A percentile compares a stretch with the other conserved stretches of the same genome.
These are phyloP conservation scores for Saccharomycopsis schoenii DNA, from an alignment of 805 yeast species.

Conservation along the genomic window DNA sequence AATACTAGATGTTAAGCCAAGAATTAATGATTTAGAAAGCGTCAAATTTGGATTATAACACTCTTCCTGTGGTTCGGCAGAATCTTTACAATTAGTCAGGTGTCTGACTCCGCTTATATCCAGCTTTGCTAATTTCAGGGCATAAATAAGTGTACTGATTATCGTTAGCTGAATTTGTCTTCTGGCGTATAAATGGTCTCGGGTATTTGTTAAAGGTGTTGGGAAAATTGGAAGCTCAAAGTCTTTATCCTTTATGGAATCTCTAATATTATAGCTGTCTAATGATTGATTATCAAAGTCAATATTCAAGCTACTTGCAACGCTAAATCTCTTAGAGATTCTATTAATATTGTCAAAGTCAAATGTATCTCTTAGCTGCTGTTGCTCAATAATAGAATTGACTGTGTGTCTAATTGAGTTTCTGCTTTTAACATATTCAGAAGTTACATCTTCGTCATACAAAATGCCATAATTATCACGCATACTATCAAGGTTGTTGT, in stretches of 20 bases:
- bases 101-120: not conserved
- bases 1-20: conserved; percentile 5
- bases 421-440: not conserved
- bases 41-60: not conserved
- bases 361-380: not conserved
- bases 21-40: not conserved
- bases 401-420: conserved; percentile 1
- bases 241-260: not conserved
- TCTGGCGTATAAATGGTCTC: conserved; percentile 16
- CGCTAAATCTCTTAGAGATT: not conserved
- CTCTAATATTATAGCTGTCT: not conserved
- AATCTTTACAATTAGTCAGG: not conserved
- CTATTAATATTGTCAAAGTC: not conserved
- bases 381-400: not conserved
- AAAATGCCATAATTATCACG: not conserved
- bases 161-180: conserved; percentile 16
- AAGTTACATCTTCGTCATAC: not conserved
- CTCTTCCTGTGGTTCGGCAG: no score
- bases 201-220: conserved; percentile 1
- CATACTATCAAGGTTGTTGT: not conserved
- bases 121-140: not conserved
- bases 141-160: conserved; percentile 5
- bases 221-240: conserved; percentile 16
- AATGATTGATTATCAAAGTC: not conserved
- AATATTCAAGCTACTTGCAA: not conserved